phyloP scores from a whole-genome alignment of 177 flowering plant genomes.

The Tripterygium wilfordii region DNA sequence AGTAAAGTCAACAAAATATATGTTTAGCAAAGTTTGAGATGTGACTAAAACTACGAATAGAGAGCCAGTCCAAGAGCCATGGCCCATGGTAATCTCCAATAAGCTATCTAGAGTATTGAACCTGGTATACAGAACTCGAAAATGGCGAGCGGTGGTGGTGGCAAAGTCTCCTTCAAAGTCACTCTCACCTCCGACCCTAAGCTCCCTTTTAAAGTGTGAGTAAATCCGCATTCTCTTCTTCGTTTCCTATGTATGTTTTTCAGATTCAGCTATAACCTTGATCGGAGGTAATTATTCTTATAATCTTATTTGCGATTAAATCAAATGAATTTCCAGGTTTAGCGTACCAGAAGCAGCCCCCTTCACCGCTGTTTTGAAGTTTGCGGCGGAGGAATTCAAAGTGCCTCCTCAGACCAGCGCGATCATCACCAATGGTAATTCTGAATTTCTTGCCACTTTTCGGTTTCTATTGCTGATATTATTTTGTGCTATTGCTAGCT shows the following conservation, averaged over 20 bases:
- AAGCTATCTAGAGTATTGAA: no score
- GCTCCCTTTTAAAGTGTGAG: constrained; percentile 97
- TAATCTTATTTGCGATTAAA: no score
- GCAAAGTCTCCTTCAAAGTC: constrained; percentile 98
- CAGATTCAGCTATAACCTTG: not conserved
- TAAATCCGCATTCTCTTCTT: not conserved
- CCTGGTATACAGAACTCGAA: no score
- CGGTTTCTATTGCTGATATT: not conserved
- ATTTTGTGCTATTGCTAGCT: no score
- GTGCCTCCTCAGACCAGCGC: constrained; percentile 99
- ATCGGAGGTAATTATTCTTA: no score
- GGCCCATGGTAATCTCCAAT: no score
- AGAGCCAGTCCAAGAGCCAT: no score
- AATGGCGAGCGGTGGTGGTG: constrained; percentile 56
- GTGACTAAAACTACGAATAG: no score
- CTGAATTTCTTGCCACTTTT: no score
- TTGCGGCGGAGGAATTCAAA: constrained; percentile 96
- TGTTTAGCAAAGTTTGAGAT: no score
- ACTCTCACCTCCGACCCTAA: constrained; percentile 97
- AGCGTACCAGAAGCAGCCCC: constrained; percentile 98
- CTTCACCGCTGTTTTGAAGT: constrained; percentile 91
- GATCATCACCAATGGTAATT: constrained; percentile 92
- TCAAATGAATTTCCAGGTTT: no score
- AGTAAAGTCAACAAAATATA: no score
- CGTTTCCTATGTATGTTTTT: not conserved